Percentiles rank a stretch among this genome's conserved stretches.
Conservation (phyloP, 2,329 filamentous ascomycete species). For the Alternaria brassicae region DNA sequence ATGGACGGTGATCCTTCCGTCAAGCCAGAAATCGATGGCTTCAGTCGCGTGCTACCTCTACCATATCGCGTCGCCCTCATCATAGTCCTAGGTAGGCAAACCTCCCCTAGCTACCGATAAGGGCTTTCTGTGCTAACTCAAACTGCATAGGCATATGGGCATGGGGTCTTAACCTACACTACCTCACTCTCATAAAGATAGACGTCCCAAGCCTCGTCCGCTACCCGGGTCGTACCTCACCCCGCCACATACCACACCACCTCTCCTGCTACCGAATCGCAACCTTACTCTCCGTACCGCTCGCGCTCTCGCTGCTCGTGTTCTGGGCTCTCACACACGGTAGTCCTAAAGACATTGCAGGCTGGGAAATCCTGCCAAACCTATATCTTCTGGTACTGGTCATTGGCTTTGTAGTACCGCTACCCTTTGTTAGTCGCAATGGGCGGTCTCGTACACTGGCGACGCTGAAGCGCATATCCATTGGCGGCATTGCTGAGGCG, state of each 20-base stretch:
- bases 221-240: constrained; percentile 77
- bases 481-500: constrained; percentile 85
- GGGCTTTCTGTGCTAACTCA: neutral
- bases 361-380: constrained; percentile 86
- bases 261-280: constrained; percentile 86
- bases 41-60: constrained; percentile 85
- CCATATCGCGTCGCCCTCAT: constrained; percentile 90
- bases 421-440: constrained; percentile 70
- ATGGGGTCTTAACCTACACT: constrained; percentile 92
- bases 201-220: constrained; percentile 86
- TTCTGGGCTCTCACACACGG: constrained; percentile 86
- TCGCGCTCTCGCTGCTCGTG: constrained; percentile 73
- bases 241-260: constrained; percentile 76
- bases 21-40: constrained; percentile 75
- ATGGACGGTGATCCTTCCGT: constrained; percentile 80
- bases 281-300: constrained; percentile 74
- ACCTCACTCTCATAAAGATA: constrained; percentile 79
- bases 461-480: constrained; percentile 76
- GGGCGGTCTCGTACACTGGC: constrained; percentile 78
- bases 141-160: constrained; percentile 79
- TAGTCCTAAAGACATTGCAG: constrained; percentile 71
- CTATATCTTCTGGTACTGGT: constrained; percentile 77
- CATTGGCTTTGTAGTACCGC: constrained; percentile 74
- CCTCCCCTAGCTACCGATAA: neutral
- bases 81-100: constrained; percentile 74